Conservation (phyloP, 176 grass and related monocot genomes). For the Tillandsia leiboldiana region DNA sequence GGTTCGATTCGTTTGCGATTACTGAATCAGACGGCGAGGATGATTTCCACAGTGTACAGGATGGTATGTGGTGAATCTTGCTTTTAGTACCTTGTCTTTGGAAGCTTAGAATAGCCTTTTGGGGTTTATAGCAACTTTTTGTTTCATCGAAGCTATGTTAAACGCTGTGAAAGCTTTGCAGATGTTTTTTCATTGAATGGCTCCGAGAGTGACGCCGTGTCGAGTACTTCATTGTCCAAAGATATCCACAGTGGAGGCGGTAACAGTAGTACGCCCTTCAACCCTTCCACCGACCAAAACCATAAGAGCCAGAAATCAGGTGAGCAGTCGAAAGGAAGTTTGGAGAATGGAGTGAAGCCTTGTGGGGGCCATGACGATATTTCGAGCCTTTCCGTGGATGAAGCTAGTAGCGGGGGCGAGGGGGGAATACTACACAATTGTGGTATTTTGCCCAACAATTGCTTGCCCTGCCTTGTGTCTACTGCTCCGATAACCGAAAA, state of each 20-base stretch:
- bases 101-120: background rate
- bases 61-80: constrained; percentile 40
- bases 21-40: constrained; percentile 74
- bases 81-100: background rate
- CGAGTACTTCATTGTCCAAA: constrained; percentile 22
- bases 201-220: constrained; percentile 37
- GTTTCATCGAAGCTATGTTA: background rate
- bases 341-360: constrained; percentile 32
- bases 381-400: constrained; percentile 25
- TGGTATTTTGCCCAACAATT: constrained; percentile 71
- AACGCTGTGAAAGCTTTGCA: constrained; percentile 17
- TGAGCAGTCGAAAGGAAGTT: constrained; percentile 38
- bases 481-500: constrained; percentile 53
- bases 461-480: constrained; percentile 71
- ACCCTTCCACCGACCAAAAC: constrained; percentile 18
- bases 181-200: constrained; percentile 57
- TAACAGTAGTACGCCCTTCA: constrained; percentile 14
- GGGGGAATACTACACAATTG: constrained; percentile 67
- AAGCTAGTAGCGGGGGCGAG: constrained; percentile 19
- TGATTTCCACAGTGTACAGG: constrained; percentile 88
- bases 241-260: constrained; percentile 30
- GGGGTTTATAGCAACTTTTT: background rate
- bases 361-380: constrained; percentile 46
- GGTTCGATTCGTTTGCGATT: constrained; percentile 64
- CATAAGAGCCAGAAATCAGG: constrained; percentile 45